Evolutionary conservation across 495 filamentous ascomycete genomes (phyloP).

Genomic region (Astrocystis sublimbata): DNA sequence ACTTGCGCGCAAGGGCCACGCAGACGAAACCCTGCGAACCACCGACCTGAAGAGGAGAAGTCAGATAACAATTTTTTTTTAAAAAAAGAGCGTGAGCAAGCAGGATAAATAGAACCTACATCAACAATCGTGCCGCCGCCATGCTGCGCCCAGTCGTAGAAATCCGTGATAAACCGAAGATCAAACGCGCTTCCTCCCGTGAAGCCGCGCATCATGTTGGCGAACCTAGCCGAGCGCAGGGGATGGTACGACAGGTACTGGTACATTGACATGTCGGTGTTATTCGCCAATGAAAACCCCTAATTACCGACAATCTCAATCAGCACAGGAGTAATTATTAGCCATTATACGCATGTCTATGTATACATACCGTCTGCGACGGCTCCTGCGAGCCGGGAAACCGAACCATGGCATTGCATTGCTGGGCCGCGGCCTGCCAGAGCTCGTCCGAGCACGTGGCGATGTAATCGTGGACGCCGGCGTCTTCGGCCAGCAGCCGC

Average conservation of each 20-base stretch:
- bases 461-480: slow-evolving; percentile 6
- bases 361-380: slow-evolving; percentile 13
- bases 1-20: neutral
- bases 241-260: slow-evolving; percentile 1
- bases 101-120: neutral
- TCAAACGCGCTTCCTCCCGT: slow-evolving; percentile 15
- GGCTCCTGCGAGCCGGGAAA: slow-evolving; percentile 18
- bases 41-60: neutral
- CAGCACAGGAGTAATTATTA: no score
- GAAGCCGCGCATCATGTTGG: slow-evolving; percentile 14
- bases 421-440: slow-evolving; percentile 17
- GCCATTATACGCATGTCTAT: no score
- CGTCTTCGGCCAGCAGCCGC: slow-evolving; percentile 8
- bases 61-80: no score
- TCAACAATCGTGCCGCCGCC: slow-evolving; percentile 24
- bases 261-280: slow-evolving; percentile 12
- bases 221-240: slow-evolving; percentile 3
- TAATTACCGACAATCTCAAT: neutral
- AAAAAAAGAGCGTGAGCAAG: no score
- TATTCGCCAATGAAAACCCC: slow-evolving; percentile 7
- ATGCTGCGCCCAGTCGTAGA: slow-evolving; percentile 18
- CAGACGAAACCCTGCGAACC: neutral
- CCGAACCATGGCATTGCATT: slow-evolving; percentile 20
- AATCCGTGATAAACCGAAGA: slow-evolving; percentile 13
- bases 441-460: slow-evolving; percentile 16